A percentile compares a stretch with the other conserved stretches of the same genome.
Evolutionary conservation across 78 protist species (phyloP).

Genomic region (Isochrysis galbana): DNA sequence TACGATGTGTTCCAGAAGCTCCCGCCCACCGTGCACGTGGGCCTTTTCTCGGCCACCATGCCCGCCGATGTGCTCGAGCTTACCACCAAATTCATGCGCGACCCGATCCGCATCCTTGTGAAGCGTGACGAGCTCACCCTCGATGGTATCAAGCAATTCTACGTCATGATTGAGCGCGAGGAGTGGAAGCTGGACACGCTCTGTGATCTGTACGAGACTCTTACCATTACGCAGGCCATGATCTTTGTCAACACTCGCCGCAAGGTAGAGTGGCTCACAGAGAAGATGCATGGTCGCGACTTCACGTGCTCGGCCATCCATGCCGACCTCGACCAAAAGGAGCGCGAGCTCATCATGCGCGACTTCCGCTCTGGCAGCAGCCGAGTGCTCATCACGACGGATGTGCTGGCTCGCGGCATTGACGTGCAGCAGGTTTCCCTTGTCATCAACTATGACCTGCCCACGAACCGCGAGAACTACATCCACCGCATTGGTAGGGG

Average conservation of each 20-base stretch:
- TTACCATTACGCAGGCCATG: slow-evolving; percentile 94
- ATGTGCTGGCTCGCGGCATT: slow-evolving; percentile 98
- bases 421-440: slow-evolving; percentile 98
- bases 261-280: slow-evolving; percentile 94
- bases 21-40: slow-evolving; percentile 91
- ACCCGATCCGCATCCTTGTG: slow-evolving; percentile 91
- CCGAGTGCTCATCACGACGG: slow-evolving; percentile 99
- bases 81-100: slow-evolving; percentile 94
- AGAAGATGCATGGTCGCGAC: slow-evolving; percentile 75
- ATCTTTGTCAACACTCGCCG: slow-evolving; percentile 94
- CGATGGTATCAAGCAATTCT: slow-evolving; percentile 99
- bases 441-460: slow-evolving; percentile 98
- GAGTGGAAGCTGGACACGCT: slow-evolving; percentile 97
- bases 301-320: slow-evolving; percentile 96
- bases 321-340: slow-evolving; percentile 95
- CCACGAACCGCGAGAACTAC: slow-evolving; percentile 96
- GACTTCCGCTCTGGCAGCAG: slow-evolving; percentile 94
- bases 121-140: slow-evolving; percentile 94
- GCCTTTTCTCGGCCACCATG: slow-evolving; percentile 98
- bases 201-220: slow-evolving; percentile 97
- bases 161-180: slow-evolving; percentile 89
- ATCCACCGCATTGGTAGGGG: slow-evolving; percentile 96
- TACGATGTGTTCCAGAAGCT: slow-evolving; percentile 94
- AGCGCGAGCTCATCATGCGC: slow-evolving; percentile 93
- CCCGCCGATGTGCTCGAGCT: slow-evolving; percentile 94